Percentiles rank a stretch among this genome's conserved stretches.
Evolutionary conservation across 1,284 basidiomycete species (phyloP).

Genomic region (Apiotrichum sp.): DNA sequence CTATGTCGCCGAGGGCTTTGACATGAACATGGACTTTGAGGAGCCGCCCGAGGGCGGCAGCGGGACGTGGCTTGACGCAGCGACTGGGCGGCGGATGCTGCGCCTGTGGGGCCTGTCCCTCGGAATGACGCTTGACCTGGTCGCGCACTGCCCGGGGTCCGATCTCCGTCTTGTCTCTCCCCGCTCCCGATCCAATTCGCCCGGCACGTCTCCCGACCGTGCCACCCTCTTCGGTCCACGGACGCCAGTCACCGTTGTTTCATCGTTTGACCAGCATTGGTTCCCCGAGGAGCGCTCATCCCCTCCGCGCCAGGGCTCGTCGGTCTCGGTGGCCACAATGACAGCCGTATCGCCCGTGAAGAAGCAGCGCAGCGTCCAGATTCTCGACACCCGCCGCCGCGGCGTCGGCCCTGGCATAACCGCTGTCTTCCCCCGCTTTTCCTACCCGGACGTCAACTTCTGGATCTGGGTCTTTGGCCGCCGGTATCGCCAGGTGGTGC

Average conservation of each 20-base stretch:
- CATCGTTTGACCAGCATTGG: conserved; percentile 38
- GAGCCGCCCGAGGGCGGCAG: conserved; percentile 34
- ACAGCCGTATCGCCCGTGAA: neutral
- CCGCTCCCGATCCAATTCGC: conserved; percentile 18
- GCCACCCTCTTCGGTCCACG: conserved; percentile 29
- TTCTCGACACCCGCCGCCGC: conserved; percentile 29
- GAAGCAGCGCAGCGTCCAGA: conserved; percentile 11
- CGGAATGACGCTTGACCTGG: conserved; percentile 75
- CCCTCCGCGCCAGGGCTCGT: neutral
- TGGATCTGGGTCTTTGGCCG: conserved; percentile 99
- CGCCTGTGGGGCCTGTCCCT: conserved; percentile 93
- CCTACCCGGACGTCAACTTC: conserved; percentile 91
- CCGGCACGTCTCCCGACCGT: conserved; percentile 22
- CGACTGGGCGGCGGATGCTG: conserved; percentile 50
- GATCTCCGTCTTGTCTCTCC: conserved; percentile 19
- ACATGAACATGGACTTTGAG: conserved; percentile 34
- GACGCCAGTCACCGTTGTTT: conserved; percentile 44
- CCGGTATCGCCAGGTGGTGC: conserved; percentile 83
- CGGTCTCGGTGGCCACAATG: conserved; percentile 1
- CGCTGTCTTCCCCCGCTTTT: conserved; percentile 87
- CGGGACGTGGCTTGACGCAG: conserved; percentile 37
- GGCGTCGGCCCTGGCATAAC: conserved; percentile 46
- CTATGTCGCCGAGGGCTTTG: conserved; percentile 46
- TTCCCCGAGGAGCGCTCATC: conserved; percentile 11
- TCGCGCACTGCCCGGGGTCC: conserved; percentile 16